Evolutionary conservation across 371 early-diverging fungal species (phyloP).

Genomic region (Lichtheimia ornata): DNA sequence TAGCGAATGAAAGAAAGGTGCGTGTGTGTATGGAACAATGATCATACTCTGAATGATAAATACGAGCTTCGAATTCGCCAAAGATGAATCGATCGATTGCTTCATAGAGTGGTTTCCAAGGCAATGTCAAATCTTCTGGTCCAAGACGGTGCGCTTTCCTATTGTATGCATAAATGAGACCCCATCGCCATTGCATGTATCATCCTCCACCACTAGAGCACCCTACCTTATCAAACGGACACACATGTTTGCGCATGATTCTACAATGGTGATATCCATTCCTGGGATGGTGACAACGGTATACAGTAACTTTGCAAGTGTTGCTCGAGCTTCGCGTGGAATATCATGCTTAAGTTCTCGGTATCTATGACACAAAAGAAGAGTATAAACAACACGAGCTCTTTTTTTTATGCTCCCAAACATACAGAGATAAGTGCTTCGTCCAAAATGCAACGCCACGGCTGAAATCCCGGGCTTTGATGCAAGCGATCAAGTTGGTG

Average conservation of each 20-base stretch:
- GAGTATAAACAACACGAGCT: too few species aligned
- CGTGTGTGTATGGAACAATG: neutral
- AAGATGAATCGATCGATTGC: slow-evolving; percentile 54
- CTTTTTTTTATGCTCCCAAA: neutral
- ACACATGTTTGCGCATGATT: slow-evolving; percentile 56
- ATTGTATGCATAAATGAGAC: neutral
- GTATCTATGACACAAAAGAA: slow-evolving; percentile 38
- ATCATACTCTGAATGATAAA: slow-evolving; percentile 1
- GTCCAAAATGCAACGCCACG: slow-evolving; percentile 62
- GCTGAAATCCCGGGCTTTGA: slow-evolving; percentile 62
- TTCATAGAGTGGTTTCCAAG: slow-evolving; percentile 79
- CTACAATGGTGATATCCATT: slow-evolving; percentile 63
- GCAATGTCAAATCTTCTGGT: slow-evolving; percentile 58
- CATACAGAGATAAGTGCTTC: slow-evolving; percentile 40
- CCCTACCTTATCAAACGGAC: slow-evolving; percentile 62
- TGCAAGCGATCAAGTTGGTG: slow-evolving; percentile 47
- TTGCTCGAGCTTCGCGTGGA: slow-evolving; percentile 60
- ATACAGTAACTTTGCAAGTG: slow-evolving; percentile 59
- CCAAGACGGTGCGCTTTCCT: slow-evolving; percentile 58
- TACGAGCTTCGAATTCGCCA: neutral
- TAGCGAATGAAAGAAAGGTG: neutral
- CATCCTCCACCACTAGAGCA: neutral
- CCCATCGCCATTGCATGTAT: neutral
- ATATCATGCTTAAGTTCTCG: slow-evolving; percentile 68
- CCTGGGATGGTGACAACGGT: slow-evolving; percentile 59